Evolutionary conservation across 352 stramenopile genomes (phyloP), one percentile per base, ranked within the genome.

Genomic region (Phytophthora constricta): DNA sequence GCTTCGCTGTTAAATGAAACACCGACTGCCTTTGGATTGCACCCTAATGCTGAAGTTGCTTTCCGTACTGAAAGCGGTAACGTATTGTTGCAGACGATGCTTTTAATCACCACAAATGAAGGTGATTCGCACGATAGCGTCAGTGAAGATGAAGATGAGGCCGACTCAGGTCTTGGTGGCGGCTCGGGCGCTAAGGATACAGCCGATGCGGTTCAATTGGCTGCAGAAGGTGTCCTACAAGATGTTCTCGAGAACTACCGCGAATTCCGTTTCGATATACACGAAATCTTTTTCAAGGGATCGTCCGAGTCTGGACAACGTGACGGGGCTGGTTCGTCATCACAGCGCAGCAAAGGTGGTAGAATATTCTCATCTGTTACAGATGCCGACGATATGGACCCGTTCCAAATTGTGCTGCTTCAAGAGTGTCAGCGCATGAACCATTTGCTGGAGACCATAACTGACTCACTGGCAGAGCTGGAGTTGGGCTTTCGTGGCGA

Each of bases 381-480:
- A 2, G 74, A 76, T 3, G 58, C 74, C 5, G 87, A 95, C 20
- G 88, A 97, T 39, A 89, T 97, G 75, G 87, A 95, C 70, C 92
- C 92, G 34, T 97, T 90, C 74, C 89, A 97, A 56, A 97, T 88
- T 14, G 92, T 97, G 25, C 65, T 98, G 54, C 68, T 95, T 9
- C 92, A 98, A 67, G 92, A 98, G 63, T 97, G 88, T 43, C 91
- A 96, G 58, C 83, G 79, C 19, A 96, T 97, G 82, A 98, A 98
- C 57, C 19, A 63, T 23, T 58, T 98, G 23, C 63, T 98, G 17
- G 60, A 80, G 5, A 72, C 80, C 58, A 97, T 98, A 72, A 89
- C 87, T 1, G 67, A 71, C 20, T 91, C 84, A 8, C 61, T 98
- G 5, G 58, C 89, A 7, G 89, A 97, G 58, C 58, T 98, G 5